Evolutionary conservation across 306 rosid genomes (phyloP), one percentile per base, ranked within the genome.

Genomic region (Rosa chinensis): DNA sequence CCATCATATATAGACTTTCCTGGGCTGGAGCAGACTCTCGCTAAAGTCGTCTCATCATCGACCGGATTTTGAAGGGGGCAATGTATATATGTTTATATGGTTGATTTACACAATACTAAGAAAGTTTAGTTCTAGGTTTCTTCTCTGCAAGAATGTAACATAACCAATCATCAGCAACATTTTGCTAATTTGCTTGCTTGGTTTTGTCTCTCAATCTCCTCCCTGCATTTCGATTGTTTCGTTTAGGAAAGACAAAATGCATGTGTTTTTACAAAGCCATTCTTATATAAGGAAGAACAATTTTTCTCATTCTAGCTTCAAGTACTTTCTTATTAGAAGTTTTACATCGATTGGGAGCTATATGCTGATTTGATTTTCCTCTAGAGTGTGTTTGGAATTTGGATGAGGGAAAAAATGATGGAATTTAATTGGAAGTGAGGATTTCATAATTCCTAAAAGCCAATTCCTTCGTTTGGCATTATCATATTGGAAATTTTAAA

Each of bases 21-120:
- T 42, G 56, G 62, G 53, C 71, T 84, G 79, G 76, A 80, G 75
- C 73, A 72, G 55, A 66, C 11, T 63, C 76, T 80, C 4, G 73
- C 37, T 0, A 50, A 72, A 72, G 73, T 48, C 35, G 44, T 70
- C 55, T 77, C 78, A 13, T 66, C 48, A 23, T 66, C 45, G 28
- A 52, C 64, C 20, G 9, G 37, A 44, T 48, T 39, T 75, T 64
- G 39, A 69, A 59, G 49, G 58, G 56, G 39, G 69, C 3, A 49
- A 14, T 17, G 9, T 63, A 32, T 58, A 44, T 10, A 37, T 50
- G 8, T 52, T 20, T n/a, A 72, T 32, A 49, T 17, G 43, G 63
- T 56, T 62, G 28, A 4, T 25, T 70, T 43, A 17, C 61, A 10
- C 18, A 50, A 10, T 17, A 2, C 63, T 18, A 5, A 17, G 8